These are phyloP conservation scores for Glaciozyma antarctica DNA, from an alignment of 768 basidiomycete species.

Conservation along the genomic window DNA sequence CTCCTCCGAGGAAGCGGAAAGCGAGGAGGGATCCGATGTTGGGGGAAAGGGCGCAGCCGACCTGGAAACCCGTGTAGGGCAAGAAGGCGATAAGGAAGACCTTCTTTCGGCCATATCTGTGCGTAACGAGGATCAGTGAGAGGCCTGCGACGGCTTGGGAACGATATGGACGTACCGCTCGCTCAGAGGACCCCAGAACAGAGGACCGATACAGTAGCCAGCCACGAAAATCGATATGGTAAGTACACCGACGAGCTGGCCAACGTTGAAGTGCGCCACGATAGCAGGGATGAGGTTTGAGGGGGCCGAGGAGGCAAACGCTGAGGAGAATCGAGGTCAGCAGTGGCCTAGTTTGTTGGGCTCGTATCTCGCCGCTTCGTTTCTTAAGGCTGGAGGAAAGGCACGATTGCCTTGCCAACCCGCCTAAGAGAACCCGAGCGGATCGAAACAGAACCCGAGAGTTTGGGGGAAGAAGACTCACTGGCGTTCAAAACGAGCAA, in stretches of 20 bases:
- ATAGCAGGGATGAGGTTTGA: slow-evolving; percentile 31
- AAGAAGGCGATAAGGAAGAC: not conserved
- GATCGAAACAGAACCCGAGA: too few species aligned
- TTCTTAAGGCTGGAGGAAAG: too few species aligned
- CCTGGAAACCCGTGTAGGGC: slow-evolving; percentile 30
- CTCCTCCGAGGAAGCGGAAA: slow-evolving; percentile 32
- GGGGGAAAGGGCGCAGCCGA: slow-evolving; percentile 32
- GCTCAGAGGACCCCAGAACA: slow-evolving; percentile 26
- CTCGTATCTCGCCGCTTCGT: too few species aligned
- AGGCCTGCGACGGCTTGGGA: not conserved
- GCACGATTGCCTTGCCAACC: too few species aligned
- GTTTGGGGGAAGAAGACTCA: not conserved
- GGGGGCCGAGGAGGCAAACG: slow-evolving; percentile 36
- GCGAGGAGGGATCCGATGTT: slow-evolving; percentile 28
- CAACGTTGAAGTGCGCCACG: slow-evolving; percentile 30
- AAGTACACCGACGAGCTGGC: slow-evolving; percentile 33
- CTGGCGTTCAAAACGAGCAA: slow-evolving; percentile 36
- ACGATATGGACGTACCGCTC: slow-evolving; percentile 23
- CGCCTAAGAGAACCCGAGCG: too few species aligned
- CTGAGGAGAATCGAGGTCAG: slow-evolving; percentile 6
- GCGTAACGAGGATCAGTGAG: too few species aligned
- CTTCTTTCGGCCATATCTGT: not conserved
- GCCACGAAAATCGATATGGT: slow-evolving; percentile 35
- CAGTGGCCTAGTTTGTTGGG: too few species aligned
- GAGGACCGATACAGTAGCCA: slow-evolving; percentile 13